phyloP scores from a whole-genome alignment of 768 basidiomycete species.

The Mycena capillaripes region DNA sequence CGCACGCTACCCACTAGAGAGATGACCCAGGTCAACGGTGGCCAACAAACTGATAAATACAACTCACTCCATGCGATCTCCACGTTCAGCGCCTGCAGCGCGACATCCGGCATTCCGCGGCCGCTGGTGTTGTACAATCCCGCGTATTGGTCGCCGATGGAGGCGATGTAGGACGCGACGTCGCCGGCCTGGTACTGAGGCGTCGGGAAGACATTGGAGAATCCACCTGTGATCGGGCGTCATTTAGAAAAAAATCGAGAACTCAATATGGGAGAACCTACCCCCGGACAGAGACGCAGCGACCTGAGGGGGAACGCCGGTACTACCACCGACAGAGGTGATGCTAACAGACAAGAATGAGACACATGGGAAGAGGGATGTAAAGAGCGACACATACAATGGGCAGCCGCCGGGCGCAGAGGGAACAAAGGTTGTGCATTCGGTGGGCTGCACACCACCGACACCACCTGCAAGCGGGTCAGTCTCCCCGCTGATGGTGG shows the following conservation, averaged over 20 bases:
- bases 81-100: conserved; percentile 44
- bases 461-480: conserved; percentile 23
- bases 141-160: conserved; percentile 43
- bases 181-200: conserved; percentile 39
- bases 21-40: too few species aligned
- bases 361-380: conserved; percentile 51
- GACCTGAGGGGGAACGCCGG: conserved; percentile 54
- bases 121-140: conserved; percentile 43
- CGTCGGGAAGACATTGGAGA: conserved; percentile 38
- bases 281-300: conserved; percentile 53
- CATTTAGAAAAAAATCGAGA: too few species aligned
- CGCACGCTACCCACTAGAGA: conserved; percentile 10
- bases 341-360: conserved; percentile 58
- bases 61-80: conserved; percentile 43
- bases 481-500: conserved; percentile 35
- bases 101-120: conserved; percentile 36
- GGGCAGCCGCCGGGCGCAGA: conserved; percentile 48
- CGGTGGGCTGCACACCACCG: conserved; percentile 38
- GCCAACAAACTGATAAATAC: too few species aligned
- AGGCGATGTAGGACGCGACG: conserved; percentile 33
- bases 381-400: conserved; percentile 44
- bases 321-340: conserved; percentile 62
- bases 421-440: conserved; percentile 53
- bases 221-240: too few species aligned
- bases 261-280: too few species aligned